phyloP scores from a whole-genome alignment of 345 rosid species.

The Hirschfeldia incana region DNA sequence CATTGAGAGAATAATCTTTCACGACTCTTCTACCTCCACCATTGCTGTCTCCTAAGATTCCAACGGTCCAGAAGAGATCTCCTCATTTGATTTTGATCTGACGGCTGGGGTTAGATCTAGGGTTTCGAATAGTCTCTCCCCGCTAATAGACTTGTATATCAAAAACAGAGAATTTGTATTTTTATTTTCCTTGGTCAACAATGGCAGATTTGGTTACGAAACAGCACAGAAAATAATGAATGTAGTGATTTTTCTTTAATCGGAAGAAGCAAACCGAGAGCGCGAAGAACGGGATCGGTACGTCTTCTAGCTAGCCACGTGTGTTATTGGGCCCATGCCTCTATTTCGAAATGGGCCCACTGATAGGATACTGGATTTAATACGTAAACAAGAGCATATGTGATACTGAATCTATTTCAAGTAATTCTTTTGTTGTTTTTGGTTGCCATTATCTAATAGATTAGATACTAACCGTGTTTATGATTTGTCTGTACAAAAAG shows the following conservation, averaged over 20 bases:
- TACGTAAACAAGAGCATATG: neutral
- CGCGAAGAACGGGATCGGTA: slow-evolving; percentile 49
- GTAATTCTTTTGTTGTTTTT: neutral
- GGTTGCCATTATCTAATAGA: neutral
- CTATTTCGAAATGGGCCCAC: slow-evolving; percentile 26
- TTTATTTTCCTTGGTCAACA: neutral
- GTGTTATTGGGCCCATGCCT: slow-evolving; percentile 35
- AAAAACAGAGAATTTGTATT: neutral
- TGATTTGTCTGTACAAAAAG: neutral
- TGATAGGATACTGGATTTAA: neutral
- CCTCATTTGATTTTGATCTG: slow-evolving; percentile 37
- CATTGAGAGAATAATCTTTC: slow-evolving; percentile 35
- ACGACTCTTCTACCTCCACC: slow-evolving; percentile 39
- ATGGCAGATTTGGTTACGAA: neutral
- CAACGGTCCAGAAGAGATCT: slow-evolving; percentile 37
- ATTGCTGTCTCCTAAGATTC: slow-evolving; percentile 31
- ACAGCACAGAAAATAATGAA: neutral
- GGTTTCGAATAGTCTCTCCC: slow-evolving; percentile 13
- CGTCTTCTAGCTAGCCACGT: slow-evolving; percentile 43
- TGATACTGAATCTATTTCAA: neutral
- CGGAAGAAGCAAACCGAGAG: slow-evolving; percentile 29
- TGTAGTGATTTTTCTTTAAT: neutral
- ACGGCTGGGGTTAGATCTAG: slow-evolving; percentile 42
- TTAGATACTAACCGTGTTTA: neutral
- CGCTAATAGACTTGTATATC: neutral